phyloP scores from a whole-genome alignment of 2,329 filamentous ascomycete genomes.

The Penicillium crustosum region DNA sequence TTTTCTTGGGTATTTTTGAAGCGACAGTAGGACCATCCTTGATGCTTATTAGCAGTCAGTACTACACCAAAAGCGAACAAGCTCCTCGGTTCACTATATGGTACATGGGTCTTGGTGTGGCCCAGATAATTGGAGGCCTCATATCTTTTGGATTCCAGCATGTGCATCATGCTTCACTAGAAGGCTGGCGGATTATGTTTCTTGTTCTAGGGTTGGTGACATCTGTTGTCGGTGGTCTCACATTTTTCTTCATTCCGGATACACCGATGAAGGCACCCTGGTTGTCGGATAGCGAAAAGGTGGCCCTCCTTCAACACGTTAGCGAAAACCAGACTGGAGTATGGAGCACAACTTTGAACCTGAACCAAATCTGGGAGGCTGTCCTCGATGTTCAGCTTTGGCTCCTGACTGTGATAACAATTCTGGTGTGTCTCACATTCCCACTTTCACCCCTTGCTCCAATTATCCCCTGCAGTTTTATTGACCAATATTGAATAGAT shows the following conservation, averaged over 20 bases:
- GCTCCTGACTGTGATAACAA: conserved; percentile 39
- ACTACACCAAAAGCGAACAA: conserved; percentile 59
- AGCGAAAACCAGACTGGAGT: conserved; percentile 53
- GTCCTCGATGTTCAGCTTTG: conserved; percentile 49
- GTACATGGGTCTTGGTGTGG: conserved; percentile 61
- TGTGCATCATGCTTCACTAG: conserved; percentile 40
- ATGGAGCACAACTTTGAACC: conserved; percentile 52
- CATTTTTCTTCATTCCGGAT: conserved; percentile 51
- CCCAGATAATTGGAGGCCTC: conserved; percentile 44
- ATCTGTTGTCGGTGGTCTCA: conserved; percentile 42
- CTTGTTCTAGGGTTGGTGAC: conserved; percentile 51
- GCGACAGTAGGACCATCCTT: conserved; percentile 61
- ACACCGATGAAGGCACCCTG: conserved; percentile 48
- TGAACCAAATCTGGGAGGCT: conserved; percentile 49
- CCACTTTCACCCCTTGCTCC: background rate
- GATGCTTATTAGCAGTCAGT: conserved; percentile 61
- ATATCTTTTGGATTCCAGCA: conserved; percentile 57
- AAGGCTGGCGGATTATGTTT: conserved; percentile 54
- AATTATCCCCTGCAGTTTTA: background rate
- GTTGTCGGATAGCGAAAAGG: conserved; percentile 38
- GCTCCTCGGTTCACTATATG: conserved; percentile 61
- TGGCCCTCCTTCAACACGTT: conserved; percentile 44
- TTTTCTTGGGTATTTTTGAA: conserved; percentile 62
- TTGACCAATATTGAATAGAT: conserved; percentile 30
- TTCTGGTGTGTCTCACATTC: conserved; percentile 13